phyloP scores from a whole-genome alignment of 768 basidiomycete species.

The Cystoderma amianthinum region DNA sequence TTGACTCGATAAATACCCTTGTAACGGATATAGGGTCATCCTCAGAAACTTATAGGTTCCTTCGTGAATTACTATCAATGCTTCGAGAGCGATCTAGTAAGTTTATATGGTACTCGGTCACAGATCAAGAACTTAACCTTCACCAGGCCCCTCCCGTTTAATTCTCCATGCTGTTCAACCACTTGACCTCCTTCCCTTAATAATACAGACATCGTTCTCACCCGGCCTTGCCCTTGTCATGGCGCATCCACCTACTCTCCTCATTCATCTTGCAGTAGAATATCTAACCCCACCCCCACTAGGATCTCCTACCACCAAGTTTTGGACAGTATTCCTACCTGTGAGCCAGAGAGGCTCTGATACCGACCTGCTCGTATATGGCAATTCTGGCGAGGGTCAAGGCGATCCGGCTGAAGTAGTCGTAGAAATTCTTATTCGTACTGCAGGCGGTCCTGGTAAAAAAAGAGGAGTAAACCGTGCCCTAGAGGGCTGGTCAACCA shows the following conservation, averaged over 20 bases:
- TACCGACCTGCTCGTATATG: conserved; percentile 54
- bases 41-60: conserved; percentile 43
- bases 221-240: conserved; percentile 55
- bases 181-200: conserved; percentile 42
- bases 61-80: conserved; percentile 38
- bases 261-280: conserved; percentile 59
- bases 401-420: conserved; percentile 44
- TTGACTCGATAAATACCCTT: conserved; percentile 72
- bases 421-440: conserved; percentile 54
- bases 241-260: conserved; percentile 64
- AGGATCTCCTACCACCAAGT: conserved; percentile 53
- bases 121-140: conserved; percentile 1
- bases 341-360: conserved; percentile 57
- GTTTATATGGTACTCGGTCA: conserved; percentile 16
- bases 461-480: conserved; percentile 51
- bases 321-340: conserved; percentile 75
- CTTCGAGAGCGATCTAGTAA: conserved; percentile 44
- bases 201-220: conserved; percentile 61
- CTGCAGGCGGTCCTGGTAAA: conserved; percentile 30
- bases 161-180: conserved; percentile 48
- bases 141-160: conserved; percentile 47
- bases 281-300: conserved; percentile 73
- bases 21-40: conserved; percentile 49
- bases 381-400: conserved; percentile 42
- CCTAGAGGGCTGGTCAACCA: conserved; percentile 55